These are phyloP conservation scores for Antitrichia curtipendula DNA, from an alignment of 225 moss, liverwort and hornwort species.

Conservation along the genomic window DNA sequence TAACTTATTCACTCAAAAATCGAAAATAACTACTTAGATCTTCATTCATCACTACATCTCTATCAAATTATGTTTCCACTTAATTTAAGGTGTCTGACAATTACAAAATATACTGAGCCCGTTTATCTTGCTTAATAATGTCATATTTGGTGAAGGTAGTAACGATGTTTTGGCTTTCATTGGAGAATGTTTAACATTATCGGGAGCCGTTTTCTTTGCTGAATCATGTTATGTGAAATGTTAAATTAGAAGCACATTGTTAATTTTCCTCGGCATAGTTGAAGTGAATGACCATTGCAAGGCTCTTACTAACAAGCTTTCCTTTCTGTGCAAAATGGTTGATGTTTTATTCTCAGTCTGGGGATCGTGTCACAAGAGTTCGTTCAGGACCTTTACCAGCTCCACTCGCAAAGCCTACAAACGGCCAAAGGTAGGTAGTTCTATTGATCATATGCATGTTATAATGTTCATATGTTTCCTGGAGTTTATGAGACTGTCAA, in stretches of 20 bases:
- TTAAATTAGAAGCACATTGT: not conserved
- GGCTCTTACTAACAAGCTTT: not conserved
- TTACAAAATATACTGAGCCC: not conserved
- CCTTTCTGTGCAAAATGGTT: not conserved
- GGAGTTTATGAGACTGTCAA: not conserved
- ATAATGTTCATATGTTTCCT: not conserved
- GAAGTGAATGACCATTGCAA: not conserved
- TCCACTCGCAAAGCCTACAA: slow-evolving; percentile 11
- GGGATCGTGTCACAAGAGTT: slow-evolving; percentile 32
- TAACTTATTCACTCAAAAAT: not conserved
- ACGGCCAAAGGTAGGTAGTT: slow-evolving; percentile 22
- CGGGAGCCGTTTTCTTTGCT: not conserved
- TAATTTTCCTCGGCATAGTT: not conserved
- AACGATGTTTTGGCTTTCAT: not conserved
- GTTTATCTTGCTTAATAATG: not conserved
- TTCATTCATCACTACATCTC: not conserved
- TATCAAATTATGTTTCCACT: not conserved
- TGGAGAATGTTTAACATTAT: not conserved
- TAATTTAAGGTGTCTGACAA: not conserved
- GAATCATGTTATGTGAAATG: not conserved
- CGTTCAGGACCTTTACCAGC: slow-evolving; percentile 43
- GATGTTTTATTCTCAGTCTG: slow-evolving; percentile 2
- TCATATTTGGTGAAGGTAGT: not conserved
- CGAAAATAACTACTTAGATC: not conserved
- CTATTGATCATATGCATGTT: not conserved